Evolutionary conservation across 2,329 filamentous ascomycete species (phyloP), one percentile per base, ranked within the genome.

Genomic region (Arthrobotrys sinensis): DNA sequence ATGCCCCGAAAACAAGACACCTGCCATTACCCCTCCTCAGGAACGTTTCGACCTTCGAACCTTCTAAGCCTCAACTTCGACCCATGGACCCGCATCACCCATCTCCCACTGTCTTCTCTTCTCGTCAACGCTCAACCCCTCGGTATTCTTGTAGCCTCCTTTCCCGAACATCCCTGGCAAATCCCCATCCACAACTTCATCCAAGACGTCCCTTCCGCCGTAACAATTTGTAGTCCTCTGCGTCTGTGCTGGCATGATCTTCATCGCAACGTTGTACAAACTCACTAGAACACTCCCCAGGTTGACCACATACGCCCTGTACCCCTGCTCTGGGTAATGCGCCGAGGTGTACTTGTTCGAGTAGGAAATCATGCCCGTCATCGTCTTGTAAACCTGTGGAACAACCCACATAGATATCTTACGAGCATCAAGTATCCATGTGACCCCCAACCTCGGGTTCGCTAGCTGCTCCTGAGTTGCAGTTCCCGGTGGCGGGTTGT

Each of bases 181-280:
- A 7, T 60, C 66, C 34, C 57, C 73, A 43, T 63, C 73, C 12
- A 77, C 48, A 36, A 77, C 55, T 19, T 77, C 73, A 45, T 77
- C 73, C 40, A 77, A 55, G 0, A 77, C 60, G 19, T 77, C 73
- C 60, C 65, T 66, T 24, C 73, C 73, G 14, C 73, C 73, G 36
- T 71, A 71, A 21, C 73, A 77, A 53, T 60, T 71, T 28, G 73
- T 77, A 40, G 73, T 77, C 60, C 73, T 65, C 57, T 77, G 73
- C 32, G 73, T 77, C 60, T 77, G 73, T 12, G 73, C 73, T 21
- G 73, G 73, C 73, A 77, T 77, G 28, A 77, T 71, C 66, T 77
- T 77, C 7, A 77, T 70, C 5, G 73, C 73, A 28, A 77, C 38
- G 34, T 77, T 32, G 34, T 77, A 77, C 48, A 77, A 40, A 24